A percentile compares a stretch with the other conserved stretches of the same genome.
phyloP scores from a whole-genome alignment of 2,329 filamentous ascomycete genomes.

The Aureobasidium sp. region DNA sequence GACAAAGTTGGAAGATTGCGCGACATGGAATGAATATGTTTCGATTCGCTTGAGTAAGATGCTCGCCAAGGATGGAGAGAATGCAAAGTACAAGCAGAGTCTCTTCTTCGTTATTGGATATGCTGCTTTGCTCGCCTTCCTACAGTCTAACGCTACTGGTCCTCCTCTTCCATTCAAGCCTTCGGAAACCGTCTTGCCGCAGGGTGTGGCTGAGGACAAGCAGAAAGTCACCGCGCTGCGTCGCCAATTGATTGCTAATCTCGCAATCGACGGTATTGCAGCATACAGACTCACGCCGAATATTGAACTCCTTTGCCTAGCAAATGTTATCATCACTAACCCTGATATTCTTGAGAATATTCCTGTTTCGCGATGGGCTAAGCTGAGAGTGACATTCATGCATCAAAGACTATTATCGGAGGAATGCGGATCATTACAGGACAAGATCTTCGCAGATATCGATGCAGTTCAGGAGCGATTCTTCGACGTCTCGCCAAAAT shows the following conservation, averaged over 20 bases:
- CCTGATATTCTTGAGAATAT: constrained; percentile 40
- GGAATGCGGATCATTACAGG: constrained; percentile 52
- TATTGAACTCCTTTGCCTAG: constrained; percentile 75
- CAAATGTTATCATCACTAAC: constrained; percentile 52
- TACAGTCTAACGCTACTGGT: constrained; percentile 83
- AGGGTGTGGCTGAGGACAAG: constrained; percentile 34
- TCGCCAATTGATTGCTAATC: constrained; percentile 56
- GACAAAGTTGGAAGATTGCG: constrained; percentile 28
- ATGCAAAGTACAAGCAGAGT: constrained; percentile 33
- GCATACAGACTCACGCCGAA: constrained; percentile 79
- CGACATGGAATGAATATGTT: constrained; percentile 40
- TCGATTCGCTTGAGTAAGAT: constrained; percentile 36
- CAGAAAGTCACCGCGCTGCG: constrained; percentile 38
- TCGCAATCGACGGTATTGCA: constrained; percentile 77
- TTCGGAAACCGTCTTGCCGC: constrained; percentile 43
- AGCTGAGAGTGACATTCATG: constrained; percentile 65
- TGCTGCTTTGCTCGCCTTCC: constrained; percentile 66
- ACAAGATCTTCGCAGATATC: constrained; percentile 53
- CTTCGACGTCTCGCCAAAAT: constrained; percentile 23
- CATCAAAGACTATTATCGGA: constrained; percentile 63
- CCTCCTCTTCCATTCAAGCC: constrained; percentile 62
- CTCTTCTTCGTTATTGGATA: constrained; percentile 52
- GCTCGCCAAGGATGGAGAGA: constrained; percentile 26
- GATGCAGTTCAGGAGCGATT: constrained; percentile 45
- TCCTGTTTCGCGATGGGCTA: constrained; percentile 50